Base-by-base conservation (phyloP, 2,329 filamentous ascomycete genomes). In the Botrytis elliptica region DNA sequence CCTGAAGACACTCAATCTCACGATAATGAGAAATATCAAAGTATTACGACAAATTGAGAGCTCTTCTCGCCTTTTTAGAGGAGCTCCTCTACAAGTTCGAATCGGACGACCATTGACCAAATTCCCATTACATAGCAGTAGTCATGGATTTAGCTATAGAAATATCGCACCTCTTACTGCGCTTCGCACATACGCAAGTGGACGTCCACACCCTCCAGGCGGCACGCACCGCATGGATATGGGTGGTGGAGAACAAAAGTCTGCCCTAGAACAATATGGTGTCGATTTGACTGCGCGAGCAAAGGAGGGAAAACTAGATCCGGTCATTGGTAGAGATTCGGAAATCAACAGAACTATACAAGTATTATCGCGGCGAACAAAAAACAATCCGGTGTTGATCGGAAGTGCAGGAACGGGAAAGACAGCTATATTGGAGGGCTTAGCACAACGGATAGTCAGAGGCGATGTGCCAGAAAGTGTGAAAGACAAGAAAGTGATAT, bases 291-390 rank as follows among this genome's bases (percentile, higher is more conserved):
- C 96, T 2, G 92, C 90, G 20, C 89, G 89, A 79, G 96, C 96
- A 33, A 93, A 88, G 81, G 92, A 92, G 67, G 96, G 96, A 59
- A 98, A 97, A 81, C 87, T 99, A 5, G 96, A 99, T 80, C 96
- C 96, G 0, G 95, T 98, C 22, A 98, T 99, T 80, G 96, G 96
- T 33, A 88, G 96, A 82, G 95, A 98, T 79, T 86, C 89, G 8
- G 96, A 98, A 82, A 97, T 98, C 70, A 93, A 97, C 80, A 88
- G 96, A 68, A 97, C 95, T 0, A 98, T 98, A 74, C 96, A 98
- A 80, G 92, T 99, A 18, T 84, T 99, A 1, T 98, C 95, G 25
- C 87, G 96, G 76, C 88, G 96, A 75, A 98, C 96, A 12, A 98
- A 98, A 83, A 98, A 98, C 79, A 82, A 82, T 49, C 95, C 95